These are phyloP conservation scores for Orbilia oligospora DNA, from an alignment of 2,329 filamentous ascomycete genomes.

Conservation along the genomic window DNA sequence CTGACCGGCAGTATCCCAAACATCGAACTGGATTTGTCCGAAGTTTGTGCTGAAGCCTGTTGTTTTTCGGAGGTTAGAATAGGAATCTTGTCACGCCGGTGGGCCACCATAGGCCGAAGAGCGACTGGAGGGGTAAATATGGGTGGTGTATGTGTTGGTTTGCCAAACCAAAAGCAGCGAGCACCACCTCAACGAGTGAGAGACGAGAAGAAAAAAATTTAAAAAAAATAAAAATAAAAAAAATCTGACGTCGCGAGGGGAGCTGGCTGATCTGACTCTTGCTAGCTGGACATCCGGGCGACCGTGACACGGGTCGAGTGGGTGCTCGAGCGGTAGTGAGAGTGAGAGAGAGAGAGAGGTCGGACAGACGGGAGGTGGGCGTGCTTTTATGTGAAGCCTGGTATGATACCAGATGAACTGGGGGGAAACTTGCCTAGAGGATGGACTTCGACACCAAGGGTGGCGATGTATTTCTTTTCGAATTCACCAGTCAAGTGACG, in stretches of 20 bases:
- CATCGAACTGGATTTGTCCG: conserved; percentile 97
- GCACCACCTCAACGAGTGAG: conserved; percentile 29
- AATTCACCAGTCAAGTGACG: conserved; percentile 99
- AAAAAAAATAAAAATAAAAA: too few species aligned
- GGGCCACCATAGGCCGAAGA: conserved; percentile 63
- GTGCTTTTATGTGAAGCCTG: conserved; percentile 7
- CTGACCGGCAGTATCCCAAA: conserved; percentile 98
- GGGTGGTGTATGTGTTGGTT: conserved; percentile 65
- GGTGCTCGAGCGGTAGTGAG: not conserved
- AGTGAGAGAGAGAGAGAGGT: too few species aligned
- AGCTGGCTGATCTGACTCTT: conserved; percentile 14
- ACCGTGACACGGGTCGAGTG: conserved; percentile 23
- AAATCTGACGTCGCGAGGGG: conserved; percentile 42
- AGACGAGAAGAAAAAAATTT: conserved; percentile 24
- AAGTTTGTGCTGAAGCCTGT: conserved; percentile 76
- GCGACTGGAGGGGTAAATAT: conserved; percentile 64
- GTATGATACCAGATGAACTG: conserved; percentile 1
- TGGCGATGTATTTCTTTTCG: conserved; percentile 99
- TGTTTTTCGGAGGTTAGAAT: conserved; percentile 49
- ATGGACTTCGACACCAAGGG: conserved; percentile 98
- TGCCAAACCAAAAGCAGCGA: conserved; percentile 36
- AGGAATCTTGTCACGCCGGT: conserved; percentile 41
- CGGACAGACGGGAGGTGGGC: conserved; percentile 9
- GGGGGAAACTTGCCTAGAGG: conserved; percentile 78
- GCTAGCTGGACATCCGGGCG: conserved; percentile 14